Base-by-base conservation (phyloP, 2,329 filamentous ascomycete genomes). In the Diaporthe sp. region DNA sequence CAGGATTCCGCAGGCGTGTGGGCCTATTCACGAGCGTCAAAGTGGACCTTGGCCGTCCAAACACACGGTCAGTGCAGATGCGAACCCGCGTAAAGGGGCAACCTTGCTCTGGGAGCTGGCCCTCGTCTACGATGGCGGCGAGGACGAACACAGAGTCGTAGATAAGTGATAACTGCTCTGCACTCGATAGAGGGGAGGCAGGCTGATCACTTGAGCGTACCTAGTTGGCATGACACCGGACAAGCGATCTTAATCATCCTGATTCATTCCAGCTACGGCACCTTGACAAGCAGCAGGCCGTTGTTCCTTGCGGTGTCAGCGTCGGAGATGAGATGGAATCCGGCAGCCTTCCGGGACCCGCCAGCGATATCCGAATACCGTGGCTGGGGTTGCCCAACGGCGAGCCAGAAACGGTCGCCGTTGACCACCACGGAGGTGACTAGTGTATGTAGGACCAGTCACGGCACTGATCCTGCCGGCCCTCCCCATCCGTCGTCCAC, bases 331-430 rank as follows among this genome's bases (percentile, higher is more conserved):
- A 66, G 27, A 17, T 37, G 22, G 25, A 37, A 37, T 51, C 30
- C 37, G 63, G 30, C 32, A 25, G 63, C 44, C 47, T 32, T 27
- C 63, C 63, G 63, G 63, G 63, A 37, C 44, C 63, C 44, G 44
- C 63, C 63, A 51, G 63, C 63, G 63, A 66, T 22, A 66, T 66
- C 63, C 44, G 63, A 66, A 66, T 27, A 35, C 63, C 63, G 44
- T 66, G 27, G 30, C 27, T 50, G 30, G 58, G 19, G 42, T 10
- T 35, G 61, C 30, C 42, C 61, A 66, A n/a, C 61, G 61, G 61
- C 61, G 44, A 37, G 44, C 32, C 63, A 66, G 30, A 66, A 51
- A 66, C 63, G 32, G 44, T n/a, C 5, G 63, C 63, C 44, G 44
- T 37, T 66, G 30, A 50, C 27, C 42, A 17, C 30, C 19, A 30